A percentile compares a stretch with the other conserved stretches of the same genome.
phyloP scores from a whole-genome alignment of 108 stramenopile species.

The Skeletonema potamos region DNA sequence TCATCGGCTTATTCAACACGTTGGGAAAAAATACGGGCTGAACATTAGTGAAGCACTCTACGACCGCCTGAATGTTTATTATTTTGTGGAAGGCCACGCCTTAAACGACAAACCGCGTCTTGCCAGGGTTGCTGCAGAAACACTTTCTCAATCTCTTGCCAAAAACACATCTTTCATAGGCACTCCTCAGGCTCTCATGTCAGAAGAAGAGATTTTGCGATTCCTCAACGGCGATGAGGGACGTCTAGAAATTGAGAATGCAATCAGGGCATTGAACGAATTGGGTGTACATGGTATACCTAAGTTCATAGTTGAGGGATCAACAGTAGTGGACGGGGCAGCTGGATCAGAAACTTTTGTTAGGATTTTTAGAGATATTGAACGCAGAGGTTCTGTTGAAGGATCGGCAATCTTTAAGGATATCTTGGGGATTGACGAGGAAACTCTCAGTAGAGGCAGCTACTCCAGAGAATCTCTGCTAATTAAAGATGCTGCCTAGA shows the following conservation, averaged over 20 bases:
- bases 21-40: constrained; percentile 79
- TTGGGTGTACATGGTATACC: constrained; percentile 82
- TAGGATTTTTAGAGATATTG: constrained; percentile 71
- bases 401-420: constrained; percentile 70
- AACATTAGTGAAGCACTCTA: constrained; percentile 71
- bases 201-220: constrained; percentile 51
- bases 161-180: constrained; percentile 1
- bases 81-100: constrained; percentile 71
- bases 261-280: constrained; percentile 45
- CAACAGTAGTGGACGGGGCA: constrained; percentile 74
- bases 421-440: constrained; percentile 60
- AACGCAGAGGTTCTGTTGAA: constrained; percentile 49
- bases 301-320: constrained; percentile 84
- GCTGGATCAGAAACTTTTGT: constrained; percentile 64
- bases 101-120: constrained; percentile 64
- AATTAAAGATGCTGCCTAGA: neutral
- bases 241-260: constrained; percentile 62
- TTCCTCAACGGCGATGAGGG: constrained; percentile 75
- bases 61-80: constrained; percentile 79
- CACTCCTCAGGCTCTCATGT: constrained; percentile 12
- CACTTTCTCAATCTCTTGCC: constrained; percentile 32
- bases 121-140: constrained; percentile 52
- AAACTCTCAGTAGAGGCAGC: constrained; percentile 56
- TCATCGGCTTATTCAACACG: constrained; percentile 79
- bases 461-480: constrained; percentile 35